phyloP scores from a whole-genome alignment of 768 basidiomycete species.

The Psilocybe azurescens region DNA sequence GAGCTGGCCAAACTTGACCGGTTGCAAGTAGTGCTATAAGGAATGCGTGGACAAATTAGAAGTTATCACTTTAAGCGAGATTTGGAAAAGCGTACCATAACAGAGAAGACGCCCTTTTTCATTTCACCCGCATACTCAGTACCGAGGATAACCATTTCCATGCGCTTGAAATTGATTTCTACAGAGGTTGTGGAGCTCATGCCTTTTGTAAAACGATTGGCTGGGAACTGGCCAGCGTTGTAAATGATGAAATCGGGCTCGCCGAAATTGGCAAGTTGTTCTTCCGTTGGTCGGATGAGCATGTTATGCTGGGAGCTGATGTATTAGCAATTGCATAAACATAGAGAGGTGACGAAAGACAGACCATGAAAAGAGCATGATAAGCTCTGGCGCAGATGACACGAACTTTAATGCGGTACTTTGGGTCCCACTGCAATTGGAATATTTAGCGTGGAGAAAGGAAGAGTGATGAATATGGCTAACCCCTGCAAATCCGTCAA shows the following conservation, averaged over 20 bases:
- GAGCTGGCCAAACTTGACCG: slow-evolving; percentile 97
- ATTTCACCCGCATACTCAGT: slow-evolving; percentile 99
- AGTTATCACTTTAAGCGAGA: slow-evolving; percentile 11
- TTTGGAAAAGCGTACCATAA: slow-evolving; percentile 66
- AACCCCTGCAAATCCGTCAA: slow-evolving; percentile 93
- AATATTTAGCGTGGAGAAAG: slow-evolving; percentile 11
- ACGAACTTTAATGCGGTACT: slow-evolving; percentile 99
- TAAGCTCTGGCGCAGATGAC: slow-evolving; percentile 98
- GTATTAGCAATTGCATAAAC: slow-evolving; percentile 21
- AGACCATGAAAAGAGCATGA: slow-evolving; percentile 97
- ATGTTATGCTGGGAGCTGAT: slow-evolving; percentile 82
- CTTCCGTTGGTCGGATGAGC: slow-evolving; percentile 97
- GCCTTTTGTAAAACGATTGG: slow-evolving; percentile 99
- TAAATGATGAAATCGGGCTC: slow-evolving; percentile 99
- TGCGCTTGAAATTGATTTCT: slow-evolving; percentile 99
- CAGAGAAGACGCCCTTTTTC: slow-evolving; percentile 99
- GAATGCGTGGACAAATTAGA: slow-evolving; percentile 14
- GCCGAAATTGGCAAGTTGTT: slow-evolving; percentile 93
- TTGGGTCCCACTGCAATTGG: slow-evolving; percentile 85
- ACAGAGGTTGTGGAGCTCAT: slow-evolving; percentile 99
- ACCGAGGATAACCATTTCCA: slow-evolving; percentile 99
- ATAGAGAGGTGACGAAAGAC: slow-evolving; percentile 36
- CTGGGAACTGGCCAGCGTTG: slow-evolving; percentile 99
- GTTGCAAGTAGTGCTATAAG: slow-evolving; percentile 91
- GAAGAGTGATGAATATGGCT: slow-evolving; percentile 27